These are phyloP conservation scores for Tuber aestivum DNA, from an alignment of 495 filamentous ascomycete genomes.

Conservation along the genomic window DNA sequence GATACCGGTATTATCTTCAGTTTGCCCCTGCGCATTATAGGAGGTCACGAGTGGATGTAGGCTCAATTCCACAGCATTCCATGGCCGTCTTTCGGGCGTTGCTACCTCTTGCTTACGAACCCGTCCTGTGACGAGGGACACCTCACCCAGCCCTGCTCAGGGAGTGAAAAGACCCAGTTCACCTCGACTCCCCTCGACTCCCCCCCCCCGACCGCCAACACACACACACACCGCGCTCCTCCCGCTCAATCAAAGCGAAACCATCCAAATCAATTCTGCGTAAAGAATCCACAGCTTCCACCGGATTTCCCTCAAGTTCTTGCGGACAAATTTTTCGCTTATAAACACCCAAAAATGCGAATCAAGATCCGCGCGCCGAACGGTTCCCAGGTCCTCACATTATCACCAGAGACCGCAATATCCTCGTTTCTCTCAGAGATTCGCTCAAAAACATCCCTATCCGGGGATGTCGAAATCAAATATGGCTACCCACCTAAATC, in stretches of 20 bases:
- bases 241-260: neutral
- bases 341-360: slow-evolving; percentile 22
- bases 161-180: neutral
- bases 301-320: neutral
- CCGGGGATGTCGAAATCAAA: slow-evolving; percentile 65
- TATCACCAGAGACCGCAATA: slow-evolving; percentile 30
- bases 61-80: neutral
- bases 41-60: neutral
- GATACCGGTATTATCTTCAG: no score
- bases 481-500: slow-evolving; percentile 77
- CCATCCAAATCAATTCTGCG: neutral
- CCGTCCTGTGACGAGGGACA: neutral
- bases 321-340: neutral
- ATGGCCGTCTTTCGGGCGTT: neutral
- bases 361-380: slow-evolving; percentile 38
- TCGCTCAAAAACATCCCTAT: slow-evolving; percentile 33
- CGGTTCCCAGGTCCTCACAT: slow-evolving; percentile 37
- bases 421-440: slow-evolving; percentile 36
- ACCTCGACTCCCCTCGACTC: neutral
- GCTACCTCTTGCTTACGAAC: neutral
- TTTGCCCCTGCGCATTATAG: neutral
- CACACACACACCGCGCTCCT: neutral
- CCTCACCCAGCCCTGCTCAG: neutral
- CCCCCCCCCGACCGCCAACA: no score
- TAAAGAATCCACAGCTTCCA: neutral